Conservation (phyloP, 495 filamentous ascomycete species). For the Wilcoxina mikolae region DNA sequence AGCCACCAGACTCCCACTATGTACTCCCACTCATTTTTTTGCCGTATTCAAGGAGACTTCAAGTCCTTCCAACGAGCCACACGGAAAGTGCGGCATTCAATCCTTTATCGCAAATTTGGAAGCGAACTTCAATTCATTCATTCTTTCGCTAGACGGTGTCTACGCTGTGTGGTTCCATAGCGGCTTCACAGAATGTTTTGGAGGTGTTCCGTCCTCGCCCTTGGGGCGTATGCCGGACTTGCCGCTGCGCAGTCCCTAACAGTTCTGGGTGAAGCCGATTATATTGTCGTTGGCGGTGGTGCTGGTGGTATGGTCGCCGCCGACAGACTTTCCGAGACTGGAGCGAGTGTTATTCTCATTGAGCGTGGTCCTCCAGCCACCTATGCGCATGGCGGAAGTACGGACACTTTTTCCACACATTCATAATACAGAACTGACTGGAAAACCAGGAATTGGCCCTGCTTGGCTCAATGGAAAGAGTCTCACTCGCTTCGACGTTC, state of each 20-base stretch:
- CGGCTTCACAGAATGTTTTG: neutral
- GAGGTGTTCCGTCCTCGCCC: slow-evolving; percentile 1
- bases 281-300: slow-evolving; percentile 51
- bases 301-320: slow-evolving; percentile 52
- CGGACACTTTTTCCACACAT: slow-evolving; percentile 7
- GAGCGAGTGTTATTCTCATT: slow-evolving; percentile 49
- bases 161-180: too few relatives aligned
- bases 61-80: too few relatives aligned
- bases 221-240: slow-evolving; percentile 6
- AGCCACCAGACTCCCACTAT: too few relatives aligned
- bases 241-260: slow-evolving; percentile 26
- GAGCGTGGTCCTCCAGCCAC: slow-evolving; percentile 51
- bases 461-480: slow-evolving; percentile 50
- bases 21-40: too few relatives aligned
- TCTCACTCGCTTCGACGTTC: slow-evolving; percentile 65
- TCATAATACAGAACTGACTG: neutral
- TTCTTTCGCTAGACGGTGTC: too few relatives aligned
- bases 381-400: slow-evolving; percentile 42
- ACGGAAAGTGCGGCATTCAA: too few relatives aligned
- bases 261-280: slow-evolving; percentile 43
- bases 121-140: neutral
- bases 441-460: slow-evolving; percentile 30
- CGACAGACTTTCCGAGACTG: slow-evolving; percentile 47
- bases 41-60: too few relatives aligned
- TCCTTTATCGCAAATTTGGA: neutral